Conservation (phyloP, 192 early-diverging fungal genomes). For the Backusella luteola region DNA sequence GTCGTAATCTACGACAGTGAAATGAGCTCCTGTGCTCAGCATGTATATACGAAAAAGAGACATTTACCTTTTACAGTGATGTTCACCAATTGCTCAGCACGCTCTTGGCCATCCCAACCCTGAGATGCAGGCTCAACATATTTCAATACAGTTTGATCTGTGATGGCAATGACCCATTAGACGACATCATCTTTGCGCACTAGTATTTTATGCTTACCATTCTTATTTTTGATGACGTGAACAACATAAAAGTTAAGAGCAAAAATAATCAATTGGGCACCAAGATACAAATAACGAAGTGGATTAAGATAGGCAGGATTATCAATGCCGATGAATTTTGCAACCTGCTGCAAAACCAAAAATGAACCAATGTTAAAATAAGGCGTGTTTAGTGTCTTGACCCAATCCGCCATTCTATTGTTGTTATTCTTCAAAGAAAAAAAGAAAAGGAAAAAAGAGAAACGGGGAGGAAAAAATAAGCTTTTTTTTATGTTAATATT, state of each 20-base stretch:
- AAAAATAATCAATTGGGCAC: constrained; percentile 56
- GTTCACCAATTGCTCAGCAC: constrained; percentile 33
- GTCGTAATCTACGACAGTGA: constrained; percentile 70
- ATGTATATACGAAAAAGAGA: too few species aligned
- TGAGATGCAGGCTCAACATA: constrained; percentile 76
- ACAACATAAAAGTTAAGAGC: constrained; percentile 40
- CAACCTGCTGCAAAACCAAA: constrained; percentile 61
- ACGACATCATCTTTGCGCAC: neutral
- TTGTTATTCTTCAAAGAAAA: neutral
- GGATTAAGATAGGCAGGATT: constrained; percentile 45
- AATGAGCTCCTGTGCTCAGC: neutral
- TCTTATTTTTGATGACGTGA: constrained; percentile 59
- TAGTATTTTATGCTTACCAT: constrained; percentile 49
- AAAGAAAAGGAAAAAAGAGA: neutral
- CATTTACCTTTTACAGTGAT: constrained; percentile 28
- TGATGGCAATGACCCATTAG: neutral
- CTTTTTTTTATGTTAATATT: neutral
- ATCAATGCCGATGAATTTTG: constrained; percentile 65
- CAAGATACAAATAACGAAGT: constrained; percentile 56
- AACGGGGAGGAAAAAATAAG: neutral
- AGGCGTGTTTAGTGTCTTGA: constrained; percentile 20
- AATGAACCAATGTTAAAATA: constrained; percentile 46
- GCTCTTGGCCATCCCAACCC: constrained; percentile 40
- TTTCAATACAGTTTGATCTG: constrained; percentile 76
- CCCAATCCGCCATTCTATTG: constrained; percentile 7